phyloP scores from a whole-genome alignment of 2,329 filamentous ascomycete genomes.

The Alternaria sp. region DNA sequence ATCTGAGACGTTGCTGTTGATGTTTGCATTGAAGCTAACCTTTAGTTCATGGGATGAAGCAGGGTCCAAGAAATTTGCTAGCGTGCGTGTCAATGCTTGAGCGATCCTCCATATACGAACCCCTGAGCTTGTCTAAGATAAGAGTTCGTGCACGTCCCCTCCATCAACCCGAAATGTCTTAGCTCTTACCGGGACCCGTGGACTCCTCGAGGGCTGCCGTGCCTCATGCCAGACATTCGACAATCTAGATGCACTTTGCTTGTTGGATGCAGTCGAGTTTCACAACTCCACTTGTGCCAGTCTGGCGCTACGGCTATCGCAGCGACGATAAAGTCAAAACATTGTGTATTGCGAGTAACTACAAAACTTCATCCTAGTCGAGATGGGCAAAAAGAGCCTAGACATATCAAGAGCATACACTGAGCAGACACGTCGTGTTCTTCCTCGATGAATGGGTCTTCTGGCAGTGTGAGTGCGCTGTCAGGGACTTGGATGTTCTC shows the following conservation, averaged over 20 bases:
- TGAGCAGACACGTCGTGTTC: neutral
- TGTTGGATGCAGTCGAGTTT: slow-evolving; percentile 2
- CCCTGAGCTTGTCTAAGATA: slow-evolving; percentile 26
- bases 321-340: neutral
- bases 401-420: neutral
- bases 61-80: slow-evolving; percentile 26
- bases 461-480: neutral
- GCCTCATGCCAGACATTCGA: slow-evolving; percentile 11
- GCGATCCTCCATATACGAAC: slow-evolving; percentile 8
- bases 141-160: slow-evolving; percentile 24
- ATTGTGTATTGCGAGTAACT: neutral
- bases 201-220: slow-evolving; percentile 9
- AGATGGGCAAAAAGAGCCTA: neutral
- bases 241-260: slow-evolving; percentile 12
- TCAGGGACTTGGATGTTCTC: neutral
- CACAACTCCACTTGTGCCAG: neutral
- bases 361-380: neutral
- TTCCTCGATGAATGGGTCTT: neutral
- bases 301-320: neutral
- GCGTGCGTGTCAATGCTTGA: slow-evolving; percentile 27
- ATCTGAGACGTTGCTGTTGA: slow-evolving; percentile 21
- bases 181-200: slow-evolving; percentile 1
- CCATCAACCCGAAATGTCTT: slow-evolving; percentile 12
- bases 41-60: slow-evolving; percentile 22
- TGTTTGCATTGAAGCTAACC: slow-evolving; percentile 21